Evolutionary conservation across 192 early-diverging fungal species (phyloP).

Genomic region (Borealophlyctis nickersoniae): DNA sequence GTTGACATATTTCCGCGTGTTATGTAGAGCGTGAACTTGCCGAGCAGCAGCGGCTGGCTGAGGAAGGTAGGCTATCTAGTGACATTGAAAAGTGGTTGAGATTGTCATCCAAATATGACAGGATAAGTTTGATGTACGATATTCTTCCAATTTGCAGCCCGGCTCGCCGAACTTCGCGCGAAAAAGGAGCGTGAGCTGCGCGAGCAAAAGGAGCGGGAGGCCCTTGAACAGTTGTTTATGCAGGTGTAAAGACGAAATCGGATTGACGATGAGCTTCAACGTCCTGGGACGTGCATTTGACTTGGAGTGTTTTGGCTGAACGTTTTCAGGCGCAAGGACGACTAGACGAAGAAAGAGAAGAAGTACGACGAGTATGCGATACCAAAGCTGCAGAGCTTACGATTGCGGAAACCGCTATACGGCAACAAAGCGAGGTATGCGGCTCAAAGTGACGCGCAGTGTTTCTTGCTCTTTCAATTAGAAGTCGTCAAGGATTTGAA

Average conservation of each 20-base stretch:
- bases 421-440: slow-evolving; percentile 13
- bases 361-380: slow-evolving; percentile 11
- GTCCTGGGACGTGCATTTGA: background rate
- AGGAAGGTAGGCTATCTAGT: slow-evolving; percentile 23
- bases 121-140: background rate
- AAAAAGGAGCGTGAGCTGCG: slow-evolving; percentile 40
- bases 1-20: too few relatives aligned
- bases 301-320: background rate
- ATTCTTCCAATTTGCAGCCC: slow-evolving; percentile 5
- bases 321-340: slow-evolving; percentile 31
- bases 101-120: background rate
- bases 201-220: slow-evolving; percentile 38
- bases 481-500: background rate
- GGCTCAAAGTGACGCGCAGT: too few relatives aligned
- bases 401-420: slow-evolving; percentile 4
- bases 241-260: too few relatives aligned
- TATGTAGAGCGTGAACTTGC: slow-evolving; percentile 32
- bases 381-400: slow-evolving; percentile 11
- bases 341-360: slow-evolving; percentile 34
- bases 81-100: background rate
- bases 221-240: slow-evolving; percentile 40
- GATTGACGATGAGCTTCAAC: background rate
- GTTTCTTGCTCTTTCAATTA: background rate
- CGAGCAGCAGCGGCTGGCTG: slow-evolving; percentile 33
- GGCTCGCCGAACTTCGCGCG: slow-evolving; percentile 32